Conservation (phyloP, 768 basidiomycete species). For the Mycena kentingensis region DNA sequence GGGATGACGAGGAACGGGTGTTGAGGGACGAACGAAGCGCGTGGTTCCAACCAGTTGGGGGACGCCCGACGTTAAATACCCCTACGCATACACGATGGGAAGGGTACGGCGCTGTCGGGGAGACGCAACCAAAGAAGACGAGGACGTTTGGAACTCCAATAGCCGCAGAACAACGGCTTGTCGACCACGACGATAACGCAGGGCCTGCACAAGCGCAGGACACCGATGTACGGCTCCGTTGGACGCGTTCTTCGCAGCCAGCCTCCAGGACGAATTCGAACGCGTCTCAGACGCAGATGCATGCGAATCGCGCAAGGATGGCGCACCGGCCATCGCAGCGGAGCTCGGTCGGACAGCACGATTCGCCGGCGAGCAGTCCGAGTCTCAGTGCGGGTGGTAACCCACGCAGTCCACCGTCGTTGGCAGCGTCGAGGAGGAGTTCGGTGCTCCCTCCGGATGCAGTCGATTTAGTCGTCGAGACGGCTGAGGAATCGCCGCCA, state of each 20-base stretch:
- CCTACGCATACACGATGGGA: slow-evolving; percentile 42
- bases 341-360: background rate
- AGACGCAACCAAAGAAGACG: slow-evolving; percentile 22
- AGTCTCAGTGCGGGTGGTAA: background rate
- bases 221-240: slow-evolving; percentile 46
- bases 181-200: slow-evolving; percentile 52
- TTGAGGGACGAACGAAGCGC: slow-evolving; percentile 73
- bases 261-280: slow-evolving; percentile 22
- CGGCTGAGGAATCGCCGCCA: slow-evolving; percentile 57
- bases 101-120: slow-evolving; percentile 59
- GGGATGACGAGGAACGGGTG: slow-evolving; percentile 87
- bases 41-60: slow-evolving; percentile 64
- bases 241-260: slow-evolving; percentile 41
- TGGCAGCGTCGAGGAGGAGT: slow-evolving; percentile 31
- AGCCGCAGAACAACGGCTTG: slow-evolving; percentile 33
- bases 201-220: slow-evolving; percentile 30
- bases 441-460: slow-evolving; percentile 67
- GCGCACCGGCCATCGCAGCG: background rate
- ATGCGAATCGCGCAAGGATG: background rate
- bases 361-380: background rate
- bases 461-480: slow-evolving; percentile 86
- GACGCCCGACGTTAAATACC: slow-evolving; percentile 42
- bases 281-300: slow-evolving; percentile 10
- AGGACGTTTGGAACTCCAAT: slow-evolving; percentile 1
- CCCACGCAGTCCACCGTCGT: slow-evolving; percentile 32